Base-by-base conservation (phyloP, 805 yeast genomes). In the Candida loeiensis region DNA sequence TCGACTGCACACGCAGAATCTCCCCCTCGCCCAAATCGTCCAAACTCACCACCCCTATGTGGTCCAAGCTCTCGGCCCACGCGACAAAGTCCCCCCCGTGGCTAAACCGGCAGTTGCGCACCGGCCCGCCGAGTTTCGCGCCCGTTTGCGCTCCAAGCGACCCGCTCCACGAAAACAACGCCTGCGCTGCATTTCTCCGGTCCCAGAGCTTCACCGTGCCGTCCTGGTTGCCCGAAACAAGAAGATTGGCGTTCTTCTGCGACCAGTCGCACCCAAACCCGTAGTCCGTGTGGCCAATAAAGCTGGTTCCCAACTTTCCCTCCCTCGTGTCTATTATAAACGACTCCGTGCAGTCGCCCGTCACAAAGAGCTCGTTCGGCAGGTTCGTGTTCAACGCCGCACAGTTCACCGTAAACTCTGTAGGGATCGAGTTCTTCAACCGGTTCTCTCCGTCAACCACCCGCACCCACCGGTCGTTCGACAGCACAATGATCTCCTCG, bases 261-360 rank as follows among this genome's bases (percentile, higher is more conserved):
- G 66, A 62, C 84, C 85, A 80, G 48, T 78, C 83, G 51, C 82
- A 79, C 29, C 79, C 65, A 46, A 79, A 79, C 3, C 79, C 73
- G 51, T 54, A 79, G 51, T 80, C 85, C 36, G 57, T 55, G 53
- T 79, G 85, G 6, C 80, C 81, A 17, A 43, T 41, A 25, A 70
- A 44, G 4, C 46, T 24, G 9, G 53, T 53, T 14, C 40, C 43
- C 3, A 5, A 36, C 33, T 21, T 26, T 8, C 36, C 35, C 27
- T 45, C 39, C 37, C 80, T 49, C 11, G 62, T 54, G 52, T 79
- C 85, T 3, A 73, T 34, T 3, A 80, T 63, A 40, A 56, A 63
- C 4, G 74, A 59, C 16, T 63, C 58, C 3, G 59, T 52, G 30
- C 66, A 55, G 53, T 79, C 85, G 11, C 83, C 84, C 0, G 76